Percentiles rank a stretch among this genome's conserved stretches.
These are phyloP conservation scores for Venturia aucupariae DNA, from an alignment of 2,329 filamentous ascomycete genomes.

Conservation along the genomic window DNA sequence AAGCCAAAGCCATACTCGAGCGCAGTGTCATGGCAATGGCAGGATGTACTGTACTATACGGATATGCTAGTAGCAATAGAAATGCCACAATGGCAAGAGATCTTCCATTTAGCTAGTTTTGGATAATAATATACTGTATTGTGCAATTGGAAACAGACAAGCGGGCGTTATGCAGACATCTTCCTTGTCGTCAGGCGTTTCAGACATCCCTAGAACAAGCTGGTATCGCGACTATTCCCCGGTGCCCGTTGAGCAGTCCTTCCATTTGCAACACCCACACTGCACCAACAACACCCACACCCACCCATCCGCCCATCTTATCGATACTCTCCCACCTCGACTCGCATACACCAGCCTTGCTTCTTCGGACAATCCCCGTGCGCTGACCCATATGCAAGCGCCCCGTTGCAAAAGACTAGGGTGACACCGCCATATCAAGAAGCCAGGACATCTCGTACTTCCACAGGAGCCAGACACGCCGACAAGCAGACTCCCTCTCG, in stretches of 20 bases:
- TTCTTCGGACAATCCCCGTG: background rate
- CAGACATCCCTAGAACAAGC: background rate
- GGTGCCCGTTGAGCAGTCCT: background rate
- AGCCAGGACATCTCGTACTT: background rate
- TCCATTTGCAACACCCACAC: background rate
- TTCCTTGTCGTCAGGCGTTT: background rate
- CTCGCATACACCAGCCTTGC: background rate
- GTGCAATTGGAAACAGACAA: background rate
- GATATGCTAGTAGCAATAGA: too few relatives aligned
- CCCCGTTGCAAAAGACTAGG: background rate
- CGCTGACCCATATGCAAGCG: background rate
- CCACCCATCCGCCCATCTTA: background rate
- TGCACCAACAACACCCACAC: background rate
- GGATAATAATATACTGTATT: too few relatives aligned
- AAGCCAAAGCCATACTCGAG: too few relatives aligned
- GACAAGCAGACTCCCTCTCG: background rate
- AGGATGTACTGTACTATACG: too few relatives aligned
- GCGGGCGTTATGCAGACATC: background rate
- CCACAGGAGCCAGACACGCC: background rate
- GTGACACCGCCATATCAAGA: slow-evolving; percentile 2
- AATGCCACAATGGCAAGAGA: too few relatives aligned
- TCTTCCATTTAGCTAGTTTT: too few relatives aligned
- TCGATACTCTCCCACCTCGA: background rate
- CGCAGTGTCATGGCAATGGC: too few relatives aligned
- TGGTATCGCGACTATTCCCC: background rate